A percentile compares a stretch with the other conserved stretches of the same genome.
Evolutionary conservation across 164 flowering plant species (phyloP).

Genomic region (Vitis vinifera): ASM3070453v1 NC_081816.1:4049001-4049500

Average conservation of each 20-base stretch:
- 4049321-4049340: not conserved
- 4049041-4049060: too few species aligned
- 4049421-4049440: constrained; percentile 99
- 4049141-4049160: constrained; percentile 61
- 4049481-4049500: constrained; percentile 78
- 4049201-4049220: constrained; percentile 90
- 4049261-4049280: not conserved
- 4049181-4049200: constrained; percentile 88
- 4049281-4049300: not conserved
- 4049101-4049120: constrained; percentile 4
- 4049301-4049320: not conserved
- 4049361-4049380: constrained; percentile 4
- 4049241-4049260: not conserved
- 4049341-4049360: not conserved
- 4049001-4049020: too few species aligned
- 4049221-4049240: constrained; percentile 50
- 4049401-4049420: constrained; percentile 90
- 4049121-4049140: constrained; percentile 63
- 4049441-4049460: constrained; percentile 84
- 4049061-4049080: too few species aligned
- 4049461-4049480: constrained; percentile 73
- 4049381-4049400: constrained; percentile 67
- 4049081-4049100: not conserved
- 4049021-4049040: too few species aligned
- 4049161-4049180: constrained; percentile 72